These are phyloP conservation scores for Magnolia kwangsiensis DNA, from an alignment of 164 flowering plant genomes.

Conservation along the genomic window DNA sequence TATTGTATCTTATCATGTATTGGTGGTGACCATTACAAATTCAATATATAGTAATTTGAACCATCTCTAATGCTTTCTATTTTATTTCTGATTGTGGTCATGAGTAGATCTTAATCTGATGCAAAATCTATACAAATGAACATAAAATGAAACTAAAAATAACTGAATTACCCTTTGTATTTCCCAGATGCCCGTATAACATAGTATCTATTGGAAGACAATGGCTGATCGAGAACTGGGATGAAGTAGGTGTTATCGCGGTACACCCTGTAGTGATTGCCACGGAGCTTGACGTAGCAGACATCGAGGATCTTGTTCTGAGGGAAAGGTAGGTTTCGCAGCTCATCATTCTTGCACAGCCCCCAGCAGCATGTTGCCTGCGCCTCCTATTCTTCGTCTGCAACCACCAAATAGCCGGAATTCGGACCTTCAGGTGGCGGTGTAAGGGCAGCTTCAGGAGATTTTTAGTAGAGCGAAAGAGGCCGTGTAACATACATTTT, in stretches of 20 bases:
- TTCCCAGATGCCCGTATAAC: constrained; percentile 36
- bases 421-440: constrained; percentile 35
- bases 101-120: too few species aligned
- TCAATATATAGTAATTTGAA: too few species aligned
- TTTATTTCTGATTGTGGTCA: too few species aligned
- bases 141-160: too few species aligned
- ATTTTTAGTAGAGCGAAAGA: constrained; percentile 32
- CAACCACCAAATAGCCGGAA: constrained; percentile 31
- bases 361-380: constrained; percentile 31
- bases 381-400: constrained; percentile 28
- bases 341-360: constrained; percentile 14
- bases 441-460: neutral
- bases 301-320: constrained; percentile 32
- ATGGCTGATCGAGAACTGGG: constrained; percentile 52
- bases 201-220: constrained; percentile 56
- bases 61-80: too few species aligned
- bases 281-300: neutral
- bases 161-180: constrained; percentile 40
- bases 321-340: constrained; percentile 37
- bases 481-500: constrained; percentile 44
- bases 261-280: neutral
- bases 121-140: constrained; percentile 1
- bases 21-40: too few species aligned
- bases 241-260: constrained; percentile 28
- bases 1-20: too few species aligned